Evolutionary conservation across 2,329 filamentous ascomycete species (phyloP), one percentile per base, ranked within the genome.

Genomic region (Apiospora rasikravindrae): DNA sequence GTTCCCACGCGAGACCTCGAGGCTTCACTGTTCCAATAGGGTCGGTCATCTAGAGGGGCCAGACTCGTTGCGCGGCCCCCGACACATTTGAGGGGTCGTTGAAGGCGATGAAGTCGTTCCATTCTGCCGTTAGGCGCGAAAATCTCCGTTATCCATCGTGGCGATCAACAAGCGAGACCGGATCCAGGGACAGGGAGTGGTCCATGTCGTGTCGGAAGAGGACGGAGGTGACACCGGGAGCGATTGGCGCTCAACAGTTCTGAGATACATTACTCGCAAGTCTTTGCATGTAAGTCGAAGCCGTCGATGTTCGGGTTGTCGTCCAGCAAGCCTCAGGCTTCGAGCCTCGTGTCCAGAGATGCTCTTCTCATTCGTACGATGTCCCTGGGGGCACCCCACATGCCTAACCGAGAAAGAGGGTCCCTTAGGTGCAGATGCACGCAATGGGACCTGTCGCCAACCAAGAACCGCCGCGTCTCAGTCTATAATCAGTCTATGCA

Each of bases 281-380:
- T 61, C 14, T 19, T 22, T 57, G 53, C 29, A 33, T 33, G 29
- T 29, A 61, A 22, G 29, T 61, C 16, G 8, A 61, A 61, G 53
- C 16, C 16, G 8, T 61, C 19, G 29, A 61, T 14, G 53, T 61
- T 61, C 40, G 8, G 40, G 57, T 10, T 8, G 57, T 64, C 33
- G 57, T 64, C 57, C 57, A 64, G 29, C 57, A 40, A 64, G 57
- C 57, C 57, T 64, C 29, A 13, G 3, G 8, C 33, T 6, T 64
- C 33, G 11, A n/a, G 57, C 57, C 57, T 64, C 57, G 57, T 64
- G 57, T 64, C 57, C 19, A 40, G 57, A 64, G 33, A 40, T n/a
- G 57, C 57, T n/a, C 57, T 40, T 64, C 33, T 64, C 22, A 64
- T 64, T 64, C 57, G 57, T 64, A 40, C 57, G 57, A 64, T 64